Conservation (phyloP, 169 alveolate genomes). For the Plasmodium billcollinsi region DNA sequence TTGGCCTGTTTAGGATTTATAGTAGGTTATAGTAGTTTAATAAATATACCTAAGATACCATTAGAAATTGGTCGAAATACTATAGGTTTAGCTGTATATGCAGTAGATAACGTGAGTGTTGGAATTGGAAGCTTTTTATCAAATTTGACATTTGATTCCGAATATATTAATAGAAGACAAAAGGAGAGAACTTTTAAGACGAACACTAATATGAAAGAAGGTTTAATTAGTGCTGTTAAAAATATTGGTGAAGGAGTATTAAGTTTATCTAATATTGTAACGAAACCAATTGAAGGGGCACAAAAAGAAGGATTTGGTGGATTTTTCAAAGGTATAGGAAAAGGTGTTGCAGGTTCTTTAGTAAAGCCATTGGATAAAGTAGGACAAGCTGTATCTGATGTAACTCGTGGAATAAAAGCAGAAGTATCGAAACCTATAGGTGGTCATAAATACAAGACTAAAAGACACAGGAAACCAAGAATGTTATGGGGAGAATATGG, state of each 20-base stretch:
- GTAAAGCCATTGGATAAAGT: constrained; percentile 94
- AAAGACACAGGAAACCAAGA: constrained; percentile 89
- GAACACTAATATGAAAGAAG: constrained; percentile 88
- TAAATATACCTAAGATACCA: constrained; percentile 92
- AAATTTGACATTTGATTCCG: constrained; percentile 91
- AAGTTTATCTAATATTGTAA: constrained; percentile 90
- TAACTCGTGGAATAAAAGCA: constrained; percentile 91
- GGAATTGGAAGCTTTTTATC: constrained; percentile 89
- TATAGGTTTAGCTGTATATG: constrained; percentile 90
- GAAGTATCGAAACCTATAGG: constrained; percentile 88
- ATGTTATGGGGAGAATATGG: constrained; percentile 92
- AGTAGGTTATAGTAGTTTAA: constrained; percentile 91
- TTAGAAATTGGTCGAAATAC: constrained; percentile 90
- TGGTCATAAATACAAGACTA: constrained; percentile 82
- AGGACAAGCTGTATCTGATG: constrained; percentile 93
- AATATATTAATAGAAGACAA: constrained; percentile 91
- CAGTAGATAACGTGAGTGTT: constrained; percentile 91
- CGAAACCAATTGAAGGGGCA: constrained; percentile 94
- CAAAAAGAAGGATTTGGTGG: constrained; percentile 93
- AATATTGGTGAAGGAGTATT: constrained; percentile 92
- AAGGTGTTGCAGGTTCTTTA: constrained; percentile 93
- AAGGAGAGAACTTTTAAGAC: constrained; percentile 79
- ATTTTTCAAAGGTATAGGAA: constrained; percentile 91
- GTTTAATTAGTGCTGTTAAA: constrained; percentile 89
- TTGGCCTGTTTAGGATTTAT: constrained; percentile 87